phyloP scores from a whole-genome alignment of 176 grass and related monocot species.

The Carex scoparia region DNA sequence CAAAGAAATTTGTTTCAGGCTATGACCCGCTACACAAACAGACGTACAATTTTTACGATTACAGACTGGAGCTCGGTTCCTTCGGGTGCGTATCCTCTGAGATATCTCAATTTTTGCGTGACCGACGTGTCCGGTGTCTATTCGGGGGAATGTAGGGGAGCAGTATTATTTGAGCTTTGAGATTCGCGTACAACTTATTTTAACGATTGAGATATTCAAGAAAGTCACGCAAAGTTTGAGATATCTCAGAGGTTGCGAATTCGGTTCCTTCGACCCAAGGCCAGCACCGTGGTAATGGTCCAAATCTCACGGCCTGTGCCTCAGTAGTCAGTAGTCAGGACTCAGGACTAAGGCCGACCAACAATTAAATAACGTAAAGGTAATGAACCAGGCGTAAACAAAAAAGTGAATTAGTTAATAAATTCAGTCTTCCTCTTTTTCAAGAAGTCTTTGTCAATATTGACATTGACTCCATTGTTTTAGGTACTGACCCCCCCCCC shows the following conservation, averaged over 20 bases:
- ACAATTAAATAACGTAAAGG: background rate
- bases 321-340: background rate
- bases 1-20: background rate
- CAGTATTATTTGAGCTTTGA: too few relatives aligned
- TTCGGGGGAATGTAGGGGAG: too few relatives aligned
- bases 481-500: background rate
- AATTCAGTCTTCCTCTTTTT: slow-evolving; percentile 2
- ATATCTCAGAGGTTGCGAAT: too few relatives aligned
- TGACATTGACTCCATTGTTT: slow-evolving; percentile 27
- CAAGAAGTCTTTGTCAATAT: slow-evolving; percentile 16
- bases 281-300: background rate
- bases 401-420: background rate
- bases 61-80: background rate
- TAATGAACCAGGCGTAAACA: background rate
- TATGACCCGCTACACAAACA: background rate
- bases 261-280: background rate
- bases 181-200: too few relatives aligned
- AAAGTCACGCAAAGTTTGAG: too few relatives aligned
- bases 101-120: too few relatives aligned
- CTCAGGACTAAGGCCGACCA: background rate
- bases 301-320: background rate
- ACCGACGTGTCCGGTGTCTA: too few relatives aligned
- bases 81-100: too few relatives aligned
- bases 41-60: background rate
- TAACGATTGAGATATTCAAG: too few relatives aligned